phyloP scores from a whole-genome alignment of 768 basidiomycete species.

The Lactarius psammicola region DNA sequence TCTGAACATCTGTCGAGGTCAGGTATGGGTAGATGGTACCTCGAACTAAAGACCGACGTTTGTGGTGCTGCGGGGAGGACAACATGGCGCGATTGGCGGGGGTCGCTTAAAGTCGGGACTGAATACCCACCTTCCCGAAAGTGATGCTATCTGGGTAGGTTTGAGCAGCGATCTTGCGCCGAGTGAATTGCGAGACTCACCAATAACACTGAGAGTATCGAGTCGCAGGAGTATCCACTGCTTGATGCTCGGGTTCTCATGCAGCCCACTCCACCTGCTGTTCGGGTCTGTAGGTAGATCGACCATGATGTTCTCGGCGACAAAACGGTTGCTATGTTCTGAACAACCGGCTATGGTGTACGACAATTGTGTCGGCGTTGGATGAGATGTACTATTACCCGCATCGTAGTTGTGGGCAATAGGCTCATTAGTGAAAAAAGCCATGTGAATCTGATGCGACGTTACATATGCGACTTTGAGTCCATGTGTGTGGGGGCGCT shows the following conservation, averaged over 20 bases:
- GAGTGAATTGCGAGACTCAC: conserved; percentile 44
- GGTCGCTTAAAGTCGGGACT: conserved; percentile 20
- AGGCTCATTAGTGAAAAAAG: background rate
- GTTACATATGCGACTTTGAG: conserved; percentile 2
- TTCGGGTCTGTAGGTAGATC: conserved; percentile 61
- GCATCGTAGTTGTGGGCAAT: background rate
- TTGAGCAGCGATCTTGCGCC: background rate
- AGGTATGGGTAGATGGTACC: conserved; percentile 9
- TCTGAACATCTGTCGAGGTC: conserved; percentile 41
- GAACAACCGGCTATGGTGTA: conserved; percentile 53
- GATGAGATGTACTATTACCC: background rate
- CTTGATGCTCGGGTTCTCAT: conserved; percentile 51
- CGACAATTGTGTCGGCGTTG: conserved; percentile 14
- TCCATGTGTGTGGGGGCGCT: background rate
- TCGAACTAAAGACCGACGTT: conserved; percentile 32
- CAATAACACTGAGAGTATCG: conserved; percentile 58
- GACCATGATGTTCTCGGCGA: conserved; percentile 63
- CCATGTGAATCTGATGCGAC: background rate
- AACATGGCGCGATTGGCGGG: conserved; percentile 4
- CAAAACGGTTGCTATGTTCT: conserved; percentile 70
- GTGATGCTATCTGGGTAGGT: conserved; percentile 53
- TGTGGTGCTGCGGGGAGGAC: conserved; percentile 34
- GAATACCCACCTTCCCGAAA: conserved; percentile 67
- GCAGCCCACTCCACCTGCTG: conserved; percentile 75
- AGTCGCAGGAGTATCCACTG: conserved; percentile 74